These are phyloP conservation scores for Cerioporus squamosus DNA, from an alignment of 1,284 basidiomycete genomes.

Conservation along the genomic window DNA sequence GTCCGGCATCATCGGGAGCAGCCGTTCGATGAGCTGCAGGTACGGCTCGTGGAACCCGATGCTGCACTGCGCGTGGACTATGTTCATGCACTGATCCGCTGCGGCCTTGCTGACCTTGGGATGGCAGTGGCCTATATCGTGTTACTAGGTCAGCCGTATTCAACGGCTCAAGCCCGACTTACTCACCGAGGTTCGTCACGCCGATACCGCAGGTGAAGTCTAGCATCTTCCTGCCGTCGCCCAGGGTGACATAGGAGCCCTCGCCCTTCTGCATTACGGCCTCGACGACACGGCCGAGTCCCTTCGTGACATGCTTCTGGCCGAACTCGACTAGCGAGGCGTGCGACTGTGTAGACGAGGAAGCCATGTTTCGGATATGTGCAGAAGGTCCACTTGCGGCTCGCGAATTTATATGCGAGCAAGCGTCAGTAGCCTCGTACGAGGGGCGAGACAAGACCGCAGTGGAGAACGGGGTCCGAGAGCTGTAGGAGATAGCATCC, in stretches of 20 bases:
- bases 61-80: constrained; percentile 84
- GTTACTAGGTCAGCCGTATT: not conserved
- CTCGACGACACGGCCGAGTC: constrained; percentile 68
- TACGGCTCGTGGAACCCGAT: constrained; percentile 81
- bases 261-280: constrained; percentile 79
- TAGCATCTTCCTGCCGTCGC: constrained; percentile 73
- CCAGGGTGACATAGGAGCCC: constrained; percentile 75
- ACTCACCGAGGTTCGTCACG: constrained; percentile 75
- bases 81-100: constrained; percentile 80
- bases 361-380: constrained; percentile 24
- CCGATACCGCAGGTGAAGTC: constrained; percentile 91
- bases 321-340: constrained; percentile 49
- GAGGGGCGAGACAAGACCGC: constrained; percentile 1
- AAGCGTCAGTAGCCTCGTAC: not conserved
- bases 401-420: constrained; percentile 8
- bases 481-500: constrained; percentile 3
- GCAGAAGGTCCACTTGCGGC: not conserved
- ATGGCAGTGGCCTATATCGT: constrained; percentile 77
- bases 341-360: constrained; percentile 21
- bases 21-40: constrained; percentile 74
- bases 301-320: constrained; percentile 70
- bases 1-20: constrained; percentile 86
- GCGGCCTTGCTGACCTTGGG: constrained; percentile 87
- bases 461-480: constrained; percentile 10
- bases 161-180: not conserved